Evolutionary conservation across 2,329 filamentous ascomycete genomes (phyloP), one percentile per base, ranked within the genome.

Genomic region (Sordariomycetes sp.): DNA sequence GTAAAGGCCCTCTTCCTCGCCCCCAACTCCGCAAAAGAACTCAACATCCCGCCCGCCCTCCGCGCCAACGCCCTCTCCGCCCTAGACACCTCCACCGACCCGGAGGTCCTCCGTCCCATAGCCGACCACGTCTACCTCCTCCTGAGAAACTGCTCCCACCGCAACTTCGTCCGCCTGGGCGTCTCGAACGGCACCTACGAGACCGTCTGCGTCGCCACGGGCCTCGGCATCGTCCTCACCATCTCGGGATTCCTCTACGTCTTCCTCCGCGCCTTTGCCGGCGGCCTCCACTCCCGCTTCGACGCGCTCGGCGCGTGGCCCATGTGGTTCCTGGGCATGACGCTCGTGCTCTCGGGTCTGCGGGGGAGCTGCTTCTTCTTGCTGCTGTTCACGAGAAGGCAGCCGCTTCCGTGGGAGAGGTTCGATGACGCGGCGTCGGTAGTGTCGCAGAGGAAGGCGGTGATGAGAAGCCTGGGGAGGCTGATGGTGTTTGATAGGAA

Each of bases 91-190:
- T 70, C 69, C 6, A 65, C 66, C 1, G 68, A 74, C 57, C 73
- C 74, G 0, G 62, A 62, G 4, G 64, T 70, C 56, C 68, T 77
- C n/a, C 61, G 62, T 22, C 72, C 74, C 22, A 65, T 76, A 6
- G 74, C 73, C 34, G 73, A 76, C 59, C 74, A 77, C 63, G 70
- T 73, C 42, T 74, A 76, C 62, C 64, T 69, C 35, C 70, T 77
- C 34, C 68, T 77, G 20, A 70, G 69, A 59, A 75, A 73, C 64
- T 76, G 75, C 67, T 77, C 74, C 22, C 69, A 76, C 62, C 69
- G 75, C 57, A 73, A 75, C 64, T 76, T 82, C 61, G 68, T 80
- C 52, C 74, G 77, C 45, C 69, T 82, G 7, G 79, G 77, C 59
- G 74, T 80, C 36, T 76, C 72, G 62, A 79, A 76, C 62, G 75